Evolutionary conservation across 2,329 filamentous ascomycete genomes (phyloP), one percentile per base, ranked within the genome.

Genomic region (Aspergillus ruber): DNA sequence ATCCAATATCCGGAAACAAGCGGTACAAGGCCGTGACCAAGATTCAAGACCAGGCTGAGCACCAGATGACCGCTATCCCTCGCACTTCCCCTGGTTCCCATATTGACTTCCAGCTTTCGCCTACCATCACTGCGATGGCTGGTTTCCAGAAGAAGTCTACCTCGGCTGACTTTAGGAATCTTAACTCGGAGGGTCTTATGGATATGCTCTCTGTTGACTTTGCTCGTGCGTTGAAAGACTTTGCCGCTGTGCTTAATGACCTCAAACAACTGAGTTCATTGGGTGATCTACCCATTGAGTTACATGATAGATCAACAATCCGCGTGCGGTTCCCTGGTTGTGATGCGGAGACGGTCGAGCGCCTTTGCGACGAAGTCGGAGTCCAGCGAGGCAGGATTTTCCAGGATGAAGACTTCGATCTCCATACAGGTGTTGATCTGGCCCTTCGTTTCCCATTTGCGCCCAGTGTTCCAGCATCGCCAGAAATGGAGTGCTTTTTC

Each of bases 311-410:
- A 29, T 81, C 81, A 2, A 79, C 81, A 0, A 72, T 96, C 3
- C 83, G 90, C 29, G 83, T 97, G 2, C 85, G 90, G 25, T 97
- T 98, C 61, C 90, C 90, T 0, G 93, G 93, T 3, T 90, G 93
- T 52, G 91, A 97, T 60, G 83, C 83, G 0, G 81, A 84, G 13
- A 88, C 87, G 0, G 86, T 95, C 0, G 88, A 95, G 62, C 75
- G 78, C 3, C 77, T 98, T 1, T 96, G 90, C 64, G 82, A 88
- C 42, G 93, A 98, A 64, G 78, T 95, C 9, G 87, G 86, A n/a
- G 78, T 98, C 6, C 82, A 84, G 52, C 79, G 89, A 45, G 93
- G 93, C 1, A 73, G 87, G 3, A 80, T 97, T 3, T 74, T 79
- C 10, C 85, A 97, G 70, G 93, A 97, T 54, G 75, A 79, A 27